Evolutionary conservation across 129 eudicot genomes (phyloP), one percentile per base, ranked within the genome.

Genomic region (Flaveria robusta): DNA sequence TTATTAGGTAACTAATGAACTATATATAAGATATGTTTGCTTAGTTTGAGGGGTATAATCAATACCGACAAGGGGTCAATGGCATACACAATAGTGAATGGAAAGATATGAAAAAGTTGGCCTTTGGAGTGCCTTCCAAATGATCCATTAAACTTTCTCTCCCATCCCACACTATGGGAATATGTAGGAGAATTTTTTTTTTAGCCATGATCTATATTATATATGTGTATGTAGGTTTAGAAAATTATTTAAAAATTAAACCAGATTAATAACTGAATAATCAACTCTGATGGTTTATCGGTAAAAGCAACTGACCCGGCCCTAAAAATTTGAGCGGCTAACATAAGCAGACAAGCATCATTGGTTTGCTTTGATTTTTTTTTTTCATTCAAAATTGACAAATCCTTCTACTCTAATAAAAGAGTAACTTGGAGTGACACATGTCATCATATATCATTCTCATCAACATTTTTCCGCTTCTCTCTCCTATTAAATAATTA

Each of bases 41-140:
- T 81, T 81, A 69, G 9, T 70, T 69, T 60, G 42, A 80, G 83
- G 76, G 62, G 77, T 51, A 68, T 81, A 62, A 81, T 75, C 50
- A 67, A 74, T 74, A 52, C 66, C 27, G 18, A 74, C 62, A 52
- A 74, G 76, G 56, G 69, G 74, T 29, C 24, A 42, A 47, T 49
- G 75, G 66, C 56, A 50, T 62, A 56, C 68, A 66, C 81, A 81
- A 84, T 23, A 84, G 79, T 84, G 77, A 79, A 80, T 73, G 63
- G 62, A 65, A 84, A 84, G 87, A 81, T 70, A 75, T 20, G 26
- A 47, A 64, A 79, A 79, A 54, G 77, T 63, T 71, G 77, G 72
- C 81, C 73, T 70, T 84, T 84, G 82, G 87, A 80, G 87, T 80
- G 84, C 76, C 85, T 84, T 84, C 82, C 77, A 84, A 79, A 68